A percentile compares a stretch with the other conserved stretches of the same genome.
Conservation (phyloP, 176 grass and related monocot species). For the Cenchrus americanus region DNA sequence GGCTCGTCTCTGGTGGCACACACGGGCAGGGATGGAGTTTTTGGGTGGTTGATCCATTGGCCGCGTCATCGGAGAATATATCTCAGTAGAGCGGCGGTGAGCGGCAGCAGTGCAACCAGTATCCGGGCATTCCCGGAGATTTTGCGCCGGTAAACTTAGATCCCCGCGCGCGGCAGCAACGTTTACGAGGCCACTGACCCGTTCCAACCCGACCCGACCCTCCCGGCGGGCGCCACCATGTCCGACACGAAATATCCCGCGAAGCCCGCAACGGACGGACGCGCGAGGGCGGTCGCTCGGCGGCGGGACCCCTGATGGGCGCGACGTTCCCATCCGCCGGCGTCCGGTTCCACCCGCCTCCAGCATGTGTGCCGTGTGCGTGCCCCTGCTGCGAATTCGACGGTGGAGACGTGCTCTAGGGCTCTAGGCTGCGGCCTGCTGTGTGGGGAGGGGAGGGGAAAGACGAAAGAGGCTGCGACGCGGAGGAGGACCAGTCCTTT, state of each 20-base stretch:
- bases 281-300: not conserved
- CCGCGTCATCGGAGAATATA: not conserved
- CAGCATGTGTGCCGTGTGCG: not conserved
- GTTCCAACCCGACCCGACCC: not conserved
- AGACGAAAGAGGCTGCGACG: not conserved
- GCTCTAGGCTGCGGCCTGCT: not conserved
- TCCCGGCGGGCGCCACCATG: not conserved
- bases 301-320: conserved; percentile 19
- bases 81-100: not conserved
- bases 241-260: conserved; percentile 48
- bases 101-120: not conserved
- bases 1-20: not conserved
- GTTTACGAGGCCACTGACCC: conserved; percentile 1
- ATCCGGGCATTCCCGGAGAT: not conserved
- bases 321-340: conserved; percentile 30
- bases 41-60: not conserved
- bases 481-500: conserved; percentile 24
- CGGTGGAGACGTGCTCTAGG: conserved; percentile 30
- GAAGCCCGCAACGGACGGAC: conserved; percentile 21
- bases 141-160: no score
- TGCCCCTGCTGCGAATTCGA: conserved; percentile 6
- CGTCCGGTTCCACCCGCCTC: conserved; percentile 3
- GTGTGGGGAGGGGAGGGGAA: not conserved
- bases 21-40: not conserved
- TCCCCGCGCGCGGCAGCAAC: not conserved